Base-by-base conservation (phyloP, 2,329 filamentous ascomycete species). In the Teratosphaeriaceae sp. region DNA sequence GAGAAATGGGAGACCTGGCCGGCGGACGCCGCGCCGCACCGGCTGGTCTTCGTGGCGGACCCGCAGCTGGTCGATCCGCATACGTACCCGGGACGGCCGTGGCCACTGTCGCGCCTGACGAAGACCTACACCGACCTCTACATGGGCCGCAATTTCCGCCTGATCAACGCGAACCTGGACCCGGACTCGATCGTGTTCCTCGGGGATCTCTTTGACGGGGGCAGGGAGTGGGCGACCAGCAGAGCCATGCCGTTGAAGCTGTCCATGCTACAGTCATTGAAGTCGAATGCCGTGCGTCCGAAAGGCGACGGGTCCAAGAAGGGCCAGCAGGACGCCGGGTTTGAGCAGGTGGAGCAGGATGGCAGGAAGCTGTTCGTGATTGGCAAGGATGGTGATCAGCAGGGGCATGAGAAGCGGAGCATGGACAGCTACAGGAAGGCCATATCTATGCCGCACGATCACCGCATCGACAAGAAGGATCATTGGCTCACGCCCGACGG, bases 121-220 rank as follows among this genome's bases (percentile, higher is more conserved):
- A 73, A 83, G 46, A 70, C 71, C 45, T 82, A 95, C 54, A 94
- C 89, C 43, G 92, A 98, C 65, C 85, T 88, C 59, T 98, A 96
- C 65, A 77, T 98, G 50, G 80, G 82, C 30, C 80, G 89, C 31
- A 82, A 85, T 7, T 97, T 94, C 62, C 76, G 73, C n/a, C 76
- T 82, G 41, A 75, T 97, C 45, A 88, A 95, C 58, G 69, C 75
- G 15, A 69, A 78, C 15, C 72, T 97, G 12, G 77, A 78, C n/a
- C 92, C 92, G 0, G 88, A 96, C 60, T 89, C 85, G 13, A 72
- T 94, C 1, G 79, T 96, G 60, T 97, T 98, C 60, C 71, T 98
- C 0, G 92, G 92, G 6, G 92, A 98, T 61, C 70, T 98, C 1
- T 96, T 98, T 57, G 92, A 98, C 60, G 92, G 92, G 3, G 92